Evolutionary conservation across 202 grass and related monocot species (phyloP).

Genomic region (Zizania palustris): DNA sequence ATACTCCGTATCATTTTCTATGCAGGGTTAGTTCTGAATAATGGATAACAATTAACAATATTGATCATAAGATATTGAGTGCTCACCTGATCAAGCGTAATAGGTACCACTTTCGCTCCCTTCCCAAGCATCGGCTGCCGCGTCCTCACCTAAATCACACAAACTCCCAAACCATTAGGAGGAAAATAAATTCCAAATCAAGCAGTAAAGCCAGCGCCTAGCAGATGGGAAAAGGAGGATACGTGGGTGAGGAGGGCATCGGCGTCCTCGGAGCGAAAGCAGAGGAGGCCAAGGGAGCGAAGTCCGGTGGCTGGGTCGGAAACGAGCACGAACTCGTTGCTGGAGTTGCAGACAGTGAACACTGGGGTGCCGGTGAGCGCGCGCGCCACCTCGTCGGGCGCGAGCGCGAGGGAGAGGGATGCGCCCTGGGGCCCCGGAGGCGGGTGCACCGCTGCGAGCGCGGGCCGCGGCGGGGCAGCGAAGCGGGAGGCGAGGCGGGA

Average conservation of each 20-base stretch:
- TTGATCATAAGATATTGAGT: conserved; percentile 24
- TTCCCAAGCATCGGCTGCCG: conserved; percentile 76
- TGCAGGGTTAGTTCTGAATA: conserved; percentile 7
- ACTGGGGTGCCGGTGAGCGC: conserved; percentile 71
- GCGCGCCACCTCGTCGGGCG: conserved; percentile 66
- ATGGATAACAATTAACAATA: conserved; percentile 1
- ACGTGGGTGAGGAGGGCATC: conserved; percentile 77
- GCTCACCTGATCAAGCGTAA: conserved; percentile 85
- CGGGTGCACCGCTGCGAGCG: conserved; percentile 38
- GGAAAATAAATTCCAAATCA: conserved; percentile 15
- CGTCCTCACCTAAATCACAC: conserved; percentile 60
- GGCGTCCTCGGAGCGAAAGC: conserved; percentile 85
- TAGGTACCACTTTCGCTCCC: conserved; percentile 84
- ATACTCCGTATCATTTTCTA: background rate
- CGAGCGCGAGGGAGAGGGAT: conserved; percentile 61
- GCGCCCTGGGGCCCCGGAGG: conserved; percentile 35
- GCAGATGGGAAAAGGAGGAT: background rate
- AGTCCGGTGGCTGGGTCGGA: conserved; percentile 72
- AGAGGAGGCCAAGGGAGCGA: conserved; percentile 77
- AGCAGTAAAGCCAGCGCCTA: background rate
- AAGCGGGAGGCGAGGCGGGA: conserved; percentile 58
- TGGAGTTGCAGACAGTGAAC: conserved; percentile 83
- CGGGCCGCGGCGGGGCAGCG: conserved; percentile 50
- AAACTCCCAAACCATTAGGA: conserved; percentile 29
- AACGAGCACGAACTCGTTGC: conserved; percentile 84